These are phyloP conservation scores for Cryphonectria japonica DNA, from an alignment of 2,329 filamentous ascomycete genomes.

Conservation along the genomic window DNA sequence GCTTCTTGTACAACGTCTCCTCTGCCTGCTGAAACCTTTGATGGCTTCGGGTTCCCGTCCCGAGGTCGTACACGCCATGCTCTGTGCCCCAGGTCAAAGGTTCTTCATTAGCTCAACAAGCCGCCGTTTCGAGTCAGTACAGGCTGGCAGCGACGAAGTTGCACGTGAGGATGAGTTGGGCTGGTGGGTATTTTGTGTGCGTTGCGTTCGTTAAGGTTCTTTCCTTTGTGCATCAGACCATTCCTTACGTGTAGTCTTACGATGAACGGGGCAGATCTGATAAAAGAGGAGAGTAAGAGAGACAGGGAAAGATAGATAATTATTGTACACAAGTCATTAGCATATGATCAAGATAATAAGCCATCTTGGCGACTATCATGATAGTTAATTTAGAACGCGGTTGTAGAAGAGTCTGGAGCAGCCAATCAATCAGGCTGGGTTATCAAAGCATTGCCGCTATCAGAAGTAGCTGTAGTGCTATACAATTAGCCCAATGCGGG, in stretches of 20 bases:
- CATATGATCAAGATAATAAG: not conserved
- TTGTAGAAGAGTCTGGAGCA: too few species aligned
- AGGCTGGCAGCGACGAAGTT: too few species aligned
- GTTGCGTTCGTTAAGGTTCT: too few species aligned
- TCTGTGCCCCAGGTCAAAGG: not conserved
- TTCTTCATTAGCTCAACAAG: not conserved
- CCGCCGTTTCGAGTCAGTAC: not conserved
- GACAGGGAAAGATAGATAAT: not conserved
- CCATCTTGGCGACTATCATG: not conserved
- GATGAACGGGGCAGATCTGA: not conserved
- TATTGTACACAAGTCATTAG: not conserved
- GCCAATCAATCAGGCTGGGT: not conserved
- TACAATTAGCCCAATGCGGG: slow-evolving; percentile 22
- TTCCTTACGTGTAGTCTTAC: not conserved
- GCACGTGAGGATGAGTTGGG: too few species aligned
- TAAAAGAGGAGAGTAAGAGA: not conserved
- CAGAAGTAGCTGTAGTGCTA: slow-evolving; percentile 4
- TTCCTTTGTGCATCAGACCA: too few species aligned
- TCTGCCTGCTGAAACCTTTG: not conserved
- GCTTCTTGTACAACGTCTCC: not conserved
- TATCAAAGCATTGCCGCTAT: slow-evolving; percentile 24
- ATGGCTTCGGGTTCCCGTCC: not conserved
- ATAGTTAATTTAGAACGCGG: not conserved
- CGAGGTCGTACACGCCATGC: not conserved
- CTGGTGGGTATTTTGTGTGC: too few species aligned